These are phyloP conservation scores for Ceratobasidium sp. DNA, from an alignment of 1,284 basidiomycete species.

Conservation along the genomic window DNA sequence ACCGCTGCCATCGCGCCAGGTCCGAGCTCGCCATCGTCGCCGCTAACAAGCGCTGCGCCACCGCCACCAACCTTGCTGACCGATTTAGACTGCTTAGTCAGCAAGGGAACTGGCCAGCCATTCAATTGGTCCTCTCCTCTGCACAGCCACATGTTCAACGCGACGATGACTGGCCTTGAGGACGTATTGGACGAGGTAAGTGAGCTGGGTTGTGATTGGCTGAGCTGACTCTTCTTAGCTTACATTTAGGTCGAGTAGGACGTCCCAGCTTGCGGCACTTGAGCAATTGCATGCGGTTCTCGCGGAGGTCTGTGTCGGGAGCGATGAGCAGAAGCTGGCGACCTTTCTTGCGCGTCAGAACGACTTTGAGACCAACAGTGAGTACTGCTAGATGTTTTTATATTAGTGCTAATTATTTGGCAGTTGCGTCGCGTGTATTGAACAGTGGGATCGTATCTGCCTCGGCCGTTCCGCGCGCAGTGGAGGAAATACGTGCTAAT, in stretches of 20 bases:
- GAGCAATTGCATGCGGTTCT: conserved; percentile 74
- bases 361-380: conserved; percentile 82
- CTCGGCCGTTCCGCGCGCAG: conserved; percentile 7
- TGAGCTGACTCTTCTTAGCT: conserved; percentile 64
- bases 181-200: conserved; percentile 75
- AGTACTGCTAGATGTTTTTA: conserved; percentile 52
- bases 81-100: too few species aligned
- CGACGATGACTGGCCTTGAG: conserved; percentile 28
- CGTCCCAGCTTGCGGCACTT: conserved; percentile 66
- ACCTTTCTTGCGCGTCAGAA: conserved; percentile 76
- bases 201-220: conserved; percentile 48
- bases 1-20: conserved; percentile 82
- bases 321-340: conserved; percentile 62
- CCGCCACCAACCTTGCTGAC: conserved; percentile 4
- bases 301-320: conserved; percentile 65
- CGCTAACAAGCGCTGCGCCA: conserved; percentile 13
- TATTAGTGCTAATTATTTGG: background rate
- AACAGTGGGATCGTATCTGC: conserved; percentile 43
- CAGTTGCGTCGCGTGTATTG: conserved; percentile 71
- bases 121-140: too few species aligned
- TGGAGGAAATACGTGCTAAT: conserved; percentile 60
- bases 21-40: conserved; percentile 74
- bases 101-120: too few species aligned
- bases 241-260: conserved; percentile 47
- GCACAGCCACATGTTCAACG: background rate